phyloP scores from a whole-genome alignment of 75 land plant genomes.

The Pinus taeda region DNA sequence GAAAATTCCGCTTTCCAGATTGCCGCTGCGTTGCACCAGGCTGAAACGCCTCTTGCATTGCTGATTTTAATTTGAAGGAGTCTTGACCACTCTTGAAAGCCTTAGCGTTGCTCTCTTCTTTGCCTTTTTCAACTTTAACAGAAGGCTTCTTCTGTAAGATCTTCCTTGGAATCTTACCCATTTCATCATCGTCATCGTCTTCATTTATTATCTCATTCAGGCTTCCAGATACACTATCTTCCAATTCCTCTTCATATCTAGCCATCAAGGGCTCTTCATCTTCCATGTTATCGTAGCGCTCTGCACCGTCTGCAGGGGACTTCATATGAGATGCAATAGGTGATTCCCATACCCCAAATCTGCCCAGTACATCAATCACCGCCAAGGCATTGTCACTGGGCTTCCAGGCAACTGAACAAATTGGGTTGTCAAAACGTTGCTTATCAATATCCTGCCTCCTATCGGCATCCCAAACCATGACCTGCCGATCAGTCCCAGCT shows the following conservation, averaged over 20 bases:
- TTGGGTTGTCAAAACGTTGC: conserved; percentile 65
- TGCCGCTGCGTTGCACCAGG: conserved; percentile 74
- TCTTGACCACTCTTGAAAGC: conserved; percentile 8
- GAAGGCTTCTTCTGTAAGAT: conserved; percentile 24
- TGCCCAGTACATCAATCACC: conserved; percentile 75
- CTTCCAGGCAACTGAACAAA: conserved; percentile 78
- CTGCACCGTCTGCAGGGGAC: conserved; percentile 60
- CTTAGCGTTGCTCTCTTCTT: conserved; percentile 1
- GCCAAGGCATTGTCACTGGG: conserved; percentile 81
- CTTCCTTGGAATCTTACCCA: conserved; percentile 26
- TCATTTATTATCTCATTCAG: conserved; percentile 46
- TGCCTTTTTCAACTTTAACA: conserved; percentile 6
- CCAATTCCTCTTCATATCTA: conserved; percentile 32
- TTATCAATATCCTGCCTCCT: conserved; percentile 74
- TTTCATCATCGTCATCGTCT: conserved; percentile 30
- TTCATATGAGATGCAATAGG: conserved; percentile 73
- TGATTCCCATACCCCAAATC: conserved; percentile 82
- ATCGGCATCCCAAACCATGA: conserved; percentile 83
- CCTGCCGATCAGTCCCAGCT: conserved; percentile 62
- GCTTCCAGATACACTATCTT: conserved; percentile 40
- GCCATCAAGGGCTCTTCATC: conserved; percentile 48
- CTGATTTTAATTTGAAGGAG: conserved; percentile 13
- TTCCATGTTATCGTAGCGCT: conserved; percentile 11
- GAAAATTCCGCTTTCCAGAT: conserved; percentile 71
- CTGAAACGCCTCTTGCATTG: conserved; percentile 82